Percentiles rank a stretch among this genome's conserved stretches.
phyloP scores from a whole-genome alignment of 371 early-diverging fungal genomes.

The Mucor piriformis region DNA sequence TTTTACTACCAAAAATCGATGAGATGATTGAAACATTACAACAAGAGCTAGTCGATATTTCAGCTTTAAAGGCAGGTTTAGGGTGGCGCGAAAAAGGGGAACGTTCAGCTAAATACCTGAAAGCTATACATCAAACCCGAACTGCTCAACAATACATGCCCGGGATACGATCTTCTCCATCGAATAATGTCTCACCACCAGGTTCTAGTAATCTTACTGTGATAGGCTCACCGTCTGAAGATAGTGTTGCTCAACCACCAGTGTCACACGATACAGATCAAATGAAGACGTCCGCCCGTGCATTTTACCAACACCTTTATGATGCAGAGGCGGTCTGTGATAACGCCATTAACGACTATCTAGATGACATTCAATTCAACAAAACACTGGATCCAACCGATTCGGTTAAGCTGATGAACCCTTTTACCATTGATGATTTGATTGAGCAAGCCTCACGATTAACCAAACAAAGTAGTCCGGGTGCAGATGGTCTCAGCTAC shows the following conservation, averaged over 20 bases:
- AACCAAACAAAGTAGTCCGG: background rate
- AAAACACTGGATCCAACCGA: background rate
- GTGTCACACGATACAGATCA: background rate
- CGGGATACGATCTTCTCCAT: background rate
- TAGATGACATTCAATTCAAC: background rate
- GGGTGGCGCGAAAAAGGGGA: constrained; percentile 4
- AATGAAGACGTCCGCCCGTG: background rate
- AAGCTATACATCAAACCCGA: background rate
- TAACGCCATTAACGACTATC: background rate
- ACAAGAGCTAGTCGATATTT: background rate
- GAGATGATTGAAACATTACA: background rate
- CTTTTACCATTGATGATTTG: background rate
- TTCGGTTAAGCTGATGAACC: background rate
- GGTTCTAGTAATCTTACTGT: too few species aligned
- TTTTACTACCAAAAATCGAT: background rate
- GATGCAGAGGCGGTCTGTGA: background rate
- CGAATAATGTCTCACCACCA: background rate
- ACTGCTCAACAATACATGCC: background rate
- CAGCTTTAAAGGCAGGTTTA: background rate
- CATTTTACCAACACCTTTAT: background rate
- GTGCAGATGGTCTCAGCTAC: background rate
- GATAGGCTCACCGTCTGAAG: too few species aligned
- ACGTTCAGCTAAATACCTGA: background rate
- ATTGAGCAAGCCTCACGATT: background rate
- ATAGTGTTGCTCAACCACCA: background rate